Percentiles rank a stretch among this genome's conserved stretches.
phyloP scores from a whole-genome alignment of 1,139 yeast species.

The Oligophagozyma castellii region DNA sequence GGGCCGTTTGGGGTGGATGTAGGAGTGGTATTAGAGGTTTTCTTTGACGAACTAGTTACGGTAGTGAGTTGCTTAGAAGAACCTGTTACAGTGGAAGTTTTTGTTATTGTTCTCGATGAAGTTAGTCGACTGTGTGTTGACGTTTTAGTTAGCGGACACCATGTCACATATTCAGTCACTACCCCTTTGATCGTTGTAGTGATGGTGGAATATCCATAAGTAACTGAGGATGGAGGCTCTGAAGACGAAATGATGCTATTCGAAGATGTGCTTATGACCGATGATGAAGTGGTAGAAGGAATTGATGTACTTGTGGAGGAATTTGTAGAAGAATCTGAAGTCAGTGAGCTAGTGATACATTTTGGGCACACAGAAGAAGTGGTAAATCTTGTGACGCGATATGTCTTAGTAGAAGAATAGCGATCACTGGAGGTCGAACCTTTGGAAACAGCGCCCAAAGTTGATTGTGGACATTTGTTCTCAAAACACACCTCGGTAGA shows the following conservation, averaged over 20 bases:
- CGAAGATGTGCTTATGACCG: conserved; percentile 1
- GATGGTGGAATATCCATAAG: background rate
- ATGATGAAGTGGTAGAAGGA: conserved; percentile 3
- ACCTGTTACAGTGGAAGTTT: background rate
- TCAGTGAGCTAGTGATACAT: background rate
- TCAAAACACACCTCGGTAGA: background rate
- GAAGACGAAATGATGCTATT: background rate
- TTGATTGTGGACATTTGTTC: background rate
- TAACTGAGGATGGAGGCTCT: background rate
- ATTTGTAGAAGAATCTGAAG: background rate
- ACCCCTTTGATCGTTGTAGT: background rate
- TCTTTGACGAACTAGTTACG: background rate
- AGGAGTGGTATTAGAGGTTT: background rate
- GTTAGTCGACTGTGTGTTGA: background rate
- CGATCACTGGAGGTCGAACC: background rate
- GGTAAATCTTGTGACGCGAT: background rate
- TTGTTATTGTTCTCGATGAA: background rate
- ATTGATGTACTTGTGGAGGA: conserved; percentile 3
- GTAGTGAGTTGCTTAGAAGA: background rate
- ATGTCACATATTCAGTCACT: background rate
- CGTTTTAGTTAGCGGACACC: background rate
- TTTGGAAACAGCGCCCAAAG: background rate
- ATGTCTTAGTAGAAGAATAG: background rate
- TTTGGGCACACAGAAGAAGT: background rate
- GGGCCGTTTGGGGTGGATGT: background rate